Conservation (phyloP, 345 rosid species). For the Xanthoceras sorbifolium region DNA sequence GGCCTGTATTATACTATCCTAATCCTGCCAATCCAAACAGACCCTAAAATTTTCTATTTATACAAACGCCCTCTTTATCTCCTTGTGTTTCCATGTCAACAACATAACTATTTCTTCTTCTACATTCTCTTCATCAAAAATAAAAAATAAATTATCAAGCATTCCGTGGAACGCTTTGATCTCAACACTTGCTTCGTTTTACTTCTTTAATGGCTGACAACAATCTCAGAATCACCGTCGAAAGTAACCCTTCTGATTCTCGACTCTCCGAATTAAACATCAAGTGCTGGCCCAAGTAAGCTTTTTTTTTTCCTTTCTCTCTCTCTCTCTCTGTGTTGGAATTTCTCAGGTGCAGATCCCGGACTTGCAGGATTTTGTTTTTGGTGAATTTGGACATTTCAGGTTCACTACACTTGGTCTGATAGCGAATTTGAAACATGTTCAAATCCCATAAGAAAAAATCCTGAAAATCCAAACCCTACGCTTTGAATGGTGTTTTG, state of each 20-base stretch:
- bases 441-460: no score
- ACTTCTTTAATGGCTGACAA: slow-evolving; percentile 42
- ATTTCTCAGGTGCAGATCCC: no score
- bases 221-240: slow-evolving; percentile 57
- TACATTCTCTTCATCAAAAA: neutral
- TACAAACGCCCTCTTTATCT: neutral
- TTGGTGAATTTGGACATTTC: no score
- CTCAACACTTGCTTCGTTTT: neutral
- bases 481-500: no score
- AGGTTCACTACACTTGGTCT: no score
- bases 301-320: neutral
- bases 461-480: no score
- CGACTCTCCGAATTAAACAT: slow-evolving; percentile 68
- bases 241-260: slow-evolving; percentile 68
- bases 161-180: neutral
- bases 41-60: neutral
- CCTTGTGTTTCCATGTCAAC: neutral
- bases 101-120: neutral
- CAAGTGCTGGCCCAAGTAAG: slow-evolving; percentile 98
- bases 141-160: no score
- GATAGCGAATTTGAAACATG: no score
- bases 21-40: neutral
- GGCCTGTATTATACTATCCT: neutral
- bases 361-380: no score
- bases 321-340: neutral